These are phyloP conservation scores for Candolleomyces efflorescens DNA, from an alignment of 768 basidiomycete genomes.

Conservation along the genomic window DNA sequence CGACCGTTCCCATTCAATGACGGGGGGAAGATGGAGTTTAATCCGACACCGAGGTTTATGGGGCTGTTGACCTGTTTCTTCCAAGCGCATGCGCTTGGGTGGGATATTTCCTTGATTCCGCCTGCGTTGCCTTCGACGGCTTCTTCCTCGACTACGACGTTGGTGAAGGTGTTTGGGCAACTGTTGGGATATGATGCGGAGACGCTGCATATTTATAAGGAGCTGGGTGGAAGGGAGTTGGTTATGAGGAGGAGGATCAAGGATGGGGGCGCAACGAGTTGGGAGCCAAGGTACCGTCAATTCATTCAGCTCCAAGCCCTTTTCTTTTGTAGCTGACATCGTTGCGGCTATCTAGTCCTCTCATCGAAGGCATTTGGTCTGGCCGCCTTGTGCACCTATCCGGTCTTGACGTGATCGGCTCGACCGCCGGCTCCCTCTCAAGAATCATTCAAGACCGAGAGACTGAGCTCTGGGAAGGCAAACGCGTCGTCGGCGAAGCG, in stretches of 20 bases:
- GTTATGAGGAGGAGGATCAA: constrained; percentile 57
- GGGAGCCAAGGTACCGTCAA: constrained; percentile 54
- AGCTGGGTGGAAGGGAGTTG: constrained; percentile 61
- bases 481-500: constrained; percentile 50
- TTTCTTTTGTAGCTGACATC: neutral
- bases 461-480: constrained; percentile 60
- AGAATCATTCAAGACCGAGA: constrained; percentile 59
- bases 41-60: constrained; percentile 46
- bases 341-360: constrained; percentile 28
- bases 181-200: constrained; percentile 59
- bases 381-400: constrained; percentile 56
- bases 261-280: constrained; percentile 52
- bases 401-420: constrained; percentile 60
- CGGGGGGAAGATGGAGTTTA: constrained; percentile 37
- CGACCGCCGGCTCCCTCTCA: constrained; percentile 60
- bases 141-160: constrained; percentile 54
- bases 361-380: constrained; percentile 56
- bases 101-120: constrained; percentile 63
- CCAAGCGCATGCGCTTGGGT: constrained; percentile 60
- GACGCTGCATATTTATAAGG: constrained; percentile 63
- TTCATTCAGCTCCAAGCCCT: neutral
- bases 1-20: constrained; percentile 42
- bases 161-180: constrained; percentile 50
- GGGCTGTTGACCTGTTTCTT: constrained; percentile 55
- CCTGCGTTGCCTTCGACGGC: constrained; percentile 55